phyloP scores from a whole-genome alignment of 1,139 yeast species.

The Pichia inconspicua region DNA sequence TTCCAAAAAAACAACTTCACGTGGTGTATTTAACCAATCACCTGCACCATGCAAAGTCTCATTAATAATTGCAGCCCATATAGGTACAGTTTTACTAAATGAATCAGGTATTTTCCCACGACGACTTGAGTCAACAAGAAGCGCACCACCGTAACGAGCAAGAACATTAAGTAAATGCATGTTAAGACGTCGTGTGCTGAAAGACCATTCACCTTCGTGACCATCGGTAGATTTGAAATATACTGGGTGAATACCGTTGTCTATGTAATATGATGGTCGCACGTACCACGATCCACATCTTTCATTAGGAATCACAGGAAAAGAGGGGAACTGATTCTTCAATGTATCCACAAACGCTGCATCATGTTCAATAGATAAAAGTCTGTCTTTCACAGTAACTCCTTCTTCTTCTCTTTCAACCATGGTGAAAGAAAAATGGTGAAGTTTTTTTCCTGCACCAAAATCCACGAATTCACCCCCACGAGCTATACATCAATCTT shows the following conservation, averaged over 20 bases:
- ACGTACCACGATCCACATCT: slow-evolving; percentile 88
- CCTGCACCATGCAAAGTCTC: slow-evolving; percentile 26
- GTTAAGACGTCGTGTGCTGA: slow-evolving; percentile 66
- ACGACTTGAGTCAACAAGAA: slow-evolving; percentile 78
- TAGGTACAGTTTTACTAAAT: slow-evolving; percentile 75
- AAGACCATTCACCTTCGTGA: slow-evolving; percentile 72
- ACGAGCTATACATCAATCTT: too few relatives aligned
- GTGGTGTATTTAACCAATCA: slow-evolving; percentile 40
- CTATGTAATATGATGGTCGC: slow-evolving; percentile 30
- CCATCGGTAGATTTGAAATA: slow-evolving; percentile 93
- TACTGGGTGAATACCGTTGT: slow-evolving; percentile 34
- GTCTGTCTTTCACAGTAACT: slow-evolving; percentile 37
- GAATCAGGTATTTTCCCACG: slow-evolving; percentile 84
- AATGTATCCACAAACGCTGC: slow-evolving; percentile 32
- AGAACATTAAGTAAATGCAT: slow-evolving; percentile 55
- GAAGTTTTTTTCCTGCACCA: neutral
- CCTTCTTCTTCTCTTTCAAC: neutral
- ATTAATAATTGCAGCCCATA: slow-evolving; percentile 84
- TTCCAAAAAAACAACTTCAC: slow-evolving; percentile 44
- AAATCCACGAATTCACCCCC: neutral
- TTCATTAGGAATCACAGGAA: slow-evolving; percentile 63
- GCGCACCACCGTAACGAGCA: slow-evolving; percentile 36
- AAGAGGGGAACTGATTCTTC: slow-evolving; percentile 4
- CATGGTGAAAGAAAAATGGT: neutral
- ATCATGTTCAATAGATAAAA: slow-evolving; percentile 66